Percentiles rank a stretch among this genome's conserved stretches.
Conservation (phyloP, 108 stramenopile species). For the Skeletonema costatum region DNA sequence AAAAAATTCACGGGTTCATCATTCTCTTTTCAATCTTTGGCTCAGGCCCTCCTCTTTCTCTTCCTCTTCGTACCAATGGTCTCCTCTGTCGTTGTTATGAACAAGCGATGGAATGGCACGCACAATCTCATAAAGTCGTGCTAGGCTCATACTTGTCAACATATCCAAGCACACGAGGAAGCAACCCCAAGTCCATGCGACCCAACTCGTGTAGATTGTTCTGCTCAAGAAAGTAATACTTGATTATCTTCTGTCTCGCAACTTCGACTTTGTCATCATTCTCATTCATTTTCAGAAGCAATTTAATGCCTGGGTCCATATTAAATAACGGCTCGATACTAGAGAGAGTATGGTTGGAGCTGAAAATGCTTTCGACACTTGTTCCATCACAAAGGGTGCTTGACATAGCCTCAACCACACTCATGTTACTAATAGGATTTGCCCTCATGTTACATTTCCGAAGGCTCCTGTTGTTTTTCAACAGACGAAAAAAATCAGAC, state of each 20-base stretch:
- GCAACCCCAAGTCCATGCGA: background rate
- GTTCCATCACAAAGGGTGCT: constrained; percentile 2
- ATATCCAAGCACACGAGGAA: background rate
- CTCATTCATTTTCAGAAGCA: background rate
- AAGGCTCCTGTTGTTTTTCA: background rate
- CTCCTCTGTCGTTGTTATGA: background rate
- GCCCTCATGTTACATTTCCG: background rate
- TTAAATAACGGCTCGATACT: too few relatives aligned
- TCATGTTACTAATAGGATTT: background rate
- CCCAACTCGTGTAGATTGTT: constrained; percentile 7
- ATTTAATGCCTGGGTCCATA: background rate
- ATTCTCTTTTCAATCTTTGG: background rate
- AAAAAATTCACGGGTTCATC: too few relatives aligned
- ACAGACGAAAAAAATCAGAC: background rate
- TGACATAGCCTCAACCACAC: background rate
- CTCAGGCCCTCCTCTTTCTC: background rate
- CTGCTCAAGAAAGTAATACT: constrained; percentile 1
- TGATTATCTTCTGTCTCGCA: background rate
- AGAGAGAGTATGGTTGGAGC: background rate
- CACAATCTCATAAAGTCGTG: background rate
- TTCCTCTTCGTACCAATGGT: background rate
- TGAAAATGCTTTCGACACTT: background rate
- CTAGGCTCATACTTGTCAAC: background rate
- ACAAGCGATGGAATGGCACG: constrained; percentile 3
- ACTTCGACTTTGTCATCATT: background rate